Percentiles rank a stretch among this genome's conserved stretches.
These are phyloP conservation scores for Aspergillus pseudoterreus DNA, from an alignment of 2,329 filamentous ascomycete species.

Conservation along the genomic window DNA sequence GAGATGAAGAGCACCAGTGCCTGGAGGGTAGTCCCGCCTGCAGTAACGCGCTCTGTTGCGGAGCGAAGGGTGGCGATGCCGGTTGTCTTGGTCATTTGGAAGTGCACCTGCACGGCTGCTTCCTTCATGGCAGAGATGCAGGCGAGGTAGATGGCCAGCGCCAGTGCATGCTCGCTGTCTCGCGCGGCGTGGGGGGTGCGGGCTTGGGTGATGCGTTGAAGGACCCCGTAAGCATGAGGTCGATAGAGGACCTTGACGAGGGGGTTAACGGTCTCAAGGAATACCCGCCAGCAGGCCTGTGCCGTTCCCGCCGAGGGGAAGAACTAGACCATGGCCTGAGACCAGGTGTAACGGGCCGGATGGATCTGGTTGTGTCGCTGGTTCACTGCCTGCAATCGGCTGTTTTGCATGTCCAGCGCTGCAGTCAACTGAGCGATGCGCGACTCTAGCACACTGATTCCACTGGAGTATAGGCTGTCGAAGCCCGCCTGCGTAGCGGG, in stretches of 20 bases:
- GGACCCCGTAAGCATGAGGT: constrained; percentile 46
- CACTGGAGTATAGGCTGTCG: neutral
- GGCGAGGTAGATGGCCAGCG: constrained; percentile 58
- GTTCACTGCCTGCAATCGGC: neutral
- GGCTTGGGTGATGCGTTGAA: constrained; percentile 37
- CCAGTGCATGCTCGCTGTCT: constrained; percentile 50
- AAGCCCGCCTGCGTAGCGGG: neutral
- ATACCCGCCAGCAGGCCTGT: constrained; percentile 18
- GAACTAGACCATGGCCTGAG: neutral
- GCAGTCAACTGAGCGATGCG: neutral
- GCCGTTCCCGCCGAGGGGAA: constrained; percentile 8
- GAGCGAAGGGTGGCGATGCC: constrained; percentile 54
- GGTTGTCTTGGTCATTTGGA: constrained; percentile 24
- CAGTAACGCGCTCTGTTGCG: constrained; percentile 55
- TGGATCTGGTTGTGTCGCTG: neutral
- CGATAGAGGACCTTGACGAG: constrained; percentile 55
- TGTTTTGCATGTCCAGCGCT: neutral
- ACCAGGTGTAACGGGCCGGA: neutral
- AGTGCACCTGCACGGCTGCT: constrained; percentile 31
- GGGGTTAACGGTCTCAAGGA: constrained; percentile 45
- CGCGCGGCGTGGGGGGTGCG: constrained; percentile 42
- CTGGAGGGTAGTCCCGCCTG: constrained; percentile 54
- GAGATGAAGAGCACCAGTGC: constrained; percentile 58
- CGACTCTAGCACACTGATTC: neutral
- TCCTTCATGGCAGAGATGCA: constrained; percentile 47